Evolutionary conservation across 129 eudicot genomes (phyloP).

Genomic region (Arctium minus): DNA sequence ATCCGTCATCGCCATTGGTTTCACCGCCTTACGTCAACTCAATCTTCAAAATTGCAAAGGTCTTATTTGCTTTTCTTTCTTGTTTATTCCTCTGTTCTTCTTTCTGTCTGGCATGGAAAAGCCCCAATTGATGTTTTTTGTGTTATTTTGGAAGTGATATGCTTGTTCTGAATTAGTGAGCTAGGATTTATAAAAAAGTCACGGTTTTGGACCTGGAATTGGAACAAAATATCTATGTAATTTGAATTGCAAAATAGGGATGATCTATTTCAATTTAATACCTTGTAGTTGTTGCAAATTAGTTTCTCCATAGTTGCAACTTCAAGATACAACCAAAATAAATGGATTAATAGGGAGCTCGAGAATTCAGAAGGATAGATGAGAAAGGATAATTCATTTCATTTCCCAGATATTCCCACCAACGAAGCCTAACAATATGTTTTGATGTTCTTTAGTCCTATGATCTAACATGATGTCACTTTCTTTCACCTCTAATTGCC

Average conservation of each 20-base stretch:
- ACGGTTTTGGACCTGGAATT: conserved; percentile 3
- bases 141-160: not conserved
- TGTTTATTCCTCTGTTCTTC: not conserved
- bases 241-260: not conserved
- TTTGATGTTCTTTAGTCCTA: not conserved
- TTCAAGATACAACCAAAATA: not conserved
- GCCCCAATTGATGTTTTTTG: not conserved
- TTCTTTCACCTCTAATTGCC: not conserved
- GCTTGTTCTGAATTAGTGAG: not conserved
- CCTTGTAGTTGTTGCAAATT: not conserved
- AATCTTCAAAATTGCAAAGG: conserved; percentile 76
- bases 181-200: not conserved
- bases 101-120: not conserved
- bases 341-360: not conserved
- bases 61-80: not conserved
- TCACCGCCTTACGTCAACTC: conserved; percentile 57
- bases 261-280: not conserved
- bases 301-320: not conserved
- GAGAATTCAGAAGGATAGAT: not conserved
- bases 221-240: not conserved
- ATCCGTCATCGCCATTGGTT: conserved; percentile 61
- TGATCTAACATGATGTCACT: not conserved
- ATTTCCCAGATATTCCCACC: not conserved
- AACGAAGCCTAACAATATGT: not conserved
- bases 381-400: not conserved